Evolutionary conservation across 257 asterid species (phyloP), one percentile per base, ranked within the genome.

Genomic region (Plantago major): DNA sequence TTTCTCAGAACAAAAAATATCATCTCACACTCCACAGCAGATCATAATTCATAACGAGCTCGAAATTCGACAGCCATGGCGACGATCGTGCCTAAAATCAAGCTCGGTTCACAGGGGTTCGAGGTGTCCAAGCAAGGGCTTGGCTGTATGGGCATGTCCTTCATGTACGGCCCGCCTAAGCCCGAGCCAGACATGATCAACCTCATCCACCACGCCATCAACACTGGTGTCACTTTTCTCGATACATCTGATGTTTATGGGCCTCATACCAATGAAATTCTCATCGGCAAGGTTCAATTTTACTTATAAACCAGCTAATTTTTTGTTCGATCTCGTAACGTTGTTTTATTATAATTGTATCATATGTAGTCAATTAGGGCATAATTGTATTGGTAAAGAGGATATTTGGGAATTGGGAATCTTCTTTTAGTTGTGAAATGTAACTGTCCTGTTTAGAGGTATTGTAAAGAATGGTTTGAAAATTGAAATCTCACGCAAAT

Each of bases 71-170:
- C 12, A 52, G 17, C 22, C 19, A 52, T 30, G 43, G 46, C 19
- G 45, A 62, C 10, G 14, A 52, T 9, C 26, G 64, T 76, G 62
- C 73, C 73, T n/a, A 68, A 70, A 40, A 61, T 72, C 18, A 76
- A 68, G 61, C 70, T 76, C 8, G 81, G 78, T 16, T 60, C 58
- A 11, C 75, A 65, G 62, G 78, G 81, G 12, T 59, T 68, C 17
- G 75, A 67, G 71, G 78, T 72, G 56, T 68, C 74, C 42, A 56
- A 65, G 57, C 69, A 67, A 15, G 79, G 82, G 44, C 48, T 66
- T 49, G 76, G 79, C 13, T 74, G 76, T 52, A 60, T 75, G 48
- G 73, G 80, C 37, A 70, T 75, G 76, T 75, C 80, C 8, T 65
- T 69, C 9, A 61, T 58, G 15, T 75, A 75, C 56, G 80, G 80